These are phyloP conservation scores for Lyophyllum atratum DNA, from an alignment of 768 basidiomycete genomes.

Conservation along the genomic window DNA sequence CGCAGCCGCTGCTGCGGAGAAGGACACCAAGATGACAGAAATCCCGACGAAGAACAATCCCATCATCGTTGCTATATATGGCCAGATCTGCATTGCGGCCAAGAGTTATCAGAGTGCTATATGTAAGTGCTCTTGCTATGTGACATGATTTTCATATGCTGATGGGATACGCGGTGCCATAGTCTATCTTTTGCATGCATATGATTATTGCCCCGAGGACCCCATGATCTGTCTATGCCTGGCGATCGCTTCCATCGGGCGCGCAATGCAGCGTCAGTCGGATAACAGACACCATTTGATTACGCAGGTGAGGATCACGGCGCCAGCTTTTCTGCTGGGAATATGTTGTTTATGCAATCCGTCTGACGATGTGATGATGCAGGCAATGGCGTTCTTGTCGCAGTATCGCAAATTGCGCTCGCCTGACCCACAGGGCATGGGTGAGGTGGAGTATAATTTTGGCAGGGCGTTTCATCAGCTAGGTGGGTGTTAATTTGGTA, in stretches of 20 bases:
- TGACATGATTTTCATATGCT: background rate
- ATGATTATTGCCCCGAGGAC: slow-evolving; percentile 81
- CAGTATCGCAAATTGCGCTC: slow-evolving; percentile 73
- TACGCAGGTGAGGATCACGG: slow-evolving; percentile 46
- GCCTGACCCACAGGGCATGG: slow-evolving; percentile 39
- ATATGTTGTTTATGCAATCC: background rate
- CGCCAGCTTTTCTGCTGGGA: background rate
- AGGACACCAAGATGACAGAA: slow-evolving; percentile 23
- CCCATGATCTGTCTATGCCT: slow-evolving; percentile 84
- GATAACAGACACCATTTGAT: slow-evolving; percentile 93
- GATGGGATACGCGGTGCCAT: background rate
- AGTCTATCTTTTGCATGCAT: slow-evolving; percentile 92
- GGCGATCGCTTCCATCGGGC: slow-evolving; percentile 82
- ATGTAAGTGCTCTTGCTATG: slow-evolving; percentile 57
- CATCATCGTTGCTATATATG: slow-evolving; percentile 72
- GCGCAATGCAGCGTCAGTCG: slow-evolving; percentile 91
- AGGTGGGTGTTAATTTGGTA: slow-evolving; percentile 46
- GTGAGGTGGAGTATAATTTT: slow-evolving; percentile 93
- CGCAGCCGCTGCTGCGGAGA: slow-evolving; percentile 16
- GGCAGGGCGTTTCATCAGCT: slow-evolving; percentile 91
- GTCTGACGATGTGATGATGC: background rate
- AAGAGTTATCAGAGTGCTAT: slow-evolving; percentile 91
- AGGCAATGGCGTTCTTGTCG: slow-evolving; percentile 85
- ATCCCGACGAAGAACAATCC: slow-evolving; percentile 75
- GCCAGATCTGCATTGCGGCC: slow-evolving; percentile 79